These are phyloP conservation scores for Pleurotus cornucopiae DNA, from an alignment of 768 basidiomycete genomes.

Conservation along the genomic window DNA sequence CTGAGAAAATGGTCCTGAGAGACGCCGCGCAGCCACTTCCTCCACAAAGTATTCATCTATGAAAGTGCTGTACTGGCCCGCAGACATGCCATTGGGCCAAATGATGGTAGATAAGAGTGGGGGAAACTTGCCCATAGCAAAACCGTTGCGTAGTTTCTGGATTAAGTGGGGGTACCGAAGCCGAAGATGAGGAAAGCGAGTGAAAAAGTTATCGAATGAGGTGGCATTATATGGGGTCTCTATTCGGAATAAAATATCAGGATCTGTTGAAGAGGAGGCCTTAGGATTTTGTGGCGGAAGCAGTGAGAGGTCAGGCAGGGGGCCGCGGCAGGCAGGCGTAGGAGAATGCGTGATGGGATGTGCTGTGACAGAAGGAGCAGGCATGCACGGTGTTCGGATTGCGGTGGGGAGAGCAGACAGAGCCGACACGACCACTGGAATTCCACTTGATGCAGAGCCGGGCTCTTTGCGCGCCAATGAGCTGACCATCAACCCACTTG, in stretches of 20 bases:
- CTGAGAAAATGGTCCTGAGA: no score
- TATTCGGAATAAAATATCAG: slow-evolving; percentile 3
- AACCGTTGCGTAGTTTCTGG: no score
- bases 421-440: slow-evolving; percentile 16
- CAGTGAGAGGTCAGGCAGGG: no score
- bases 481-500: not conserved
- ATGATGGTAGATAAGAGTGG: no score
- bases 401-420: slow-evolving; percentile 8
- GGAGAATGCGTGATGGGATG: slow-evolving; percentile 22
- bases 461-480: slow-evolving; percentile 11
- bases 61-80: no score
- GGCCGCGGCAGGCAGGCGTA: slow-evolving; percentile 17
- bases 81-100: no score
- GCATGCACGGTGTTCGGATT: slow-evolving; percentile 15
- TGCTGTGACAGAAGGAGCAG: slow-evolving; percentile 27
- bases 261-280: slow-evolving; percentile 15
- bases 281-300: no score
- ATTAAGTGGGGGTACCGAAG: no score
- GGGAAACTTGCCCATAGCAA: no score
- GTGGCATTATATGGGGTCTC: no score
- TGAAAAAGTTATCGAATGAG: slow-evolving; percentile 11
- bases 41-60: no score
- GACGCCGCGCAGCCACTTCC: no score
- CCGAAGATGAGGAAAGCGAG: slow-evolving; percentile 16
- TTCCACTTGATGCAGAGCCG: slow-evolving; percentile 16